A percentile compares a stretch with the other conserved stretches of the same genome.
These are phyloP conservation scores for Quercus aquifolioides DNA, from an alignment of 306 rosid genomes.

Conservation along the genomic window DNA sequence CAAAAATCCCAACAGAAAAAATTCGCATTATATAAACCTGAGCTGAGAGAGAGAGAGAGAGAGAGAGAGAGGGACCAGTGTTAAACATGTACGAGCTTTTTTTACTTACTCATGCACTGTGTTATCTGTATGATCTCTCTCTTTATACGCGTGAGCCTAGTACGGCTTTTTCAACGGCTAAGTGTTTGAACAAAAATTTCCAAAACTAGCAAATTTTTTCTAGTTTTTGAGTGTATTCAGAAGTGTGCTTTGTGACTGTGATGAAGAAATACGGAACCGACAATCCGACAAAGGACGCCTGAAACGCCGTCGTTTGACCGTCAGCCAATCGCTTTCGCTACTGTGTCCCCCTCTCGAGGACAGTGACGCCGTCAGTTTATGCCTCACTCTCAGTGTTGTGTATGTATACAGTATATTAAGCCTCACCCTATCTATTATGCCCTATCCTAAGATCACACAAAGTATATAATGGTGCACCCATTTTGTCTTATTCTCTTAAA, in stretches of 20 bases:
- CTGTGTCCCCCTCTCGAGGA: conserved; percentile 9
- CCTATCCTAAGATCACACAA: not conserved
- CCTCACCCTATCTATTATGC: not conserved
- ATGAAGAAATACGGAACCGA: conserved; percentile 10
- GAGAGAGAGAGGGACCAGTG: not conserved
- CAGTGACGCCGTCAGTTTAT: conserved; percentile 34
- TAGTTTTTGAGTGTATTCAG: not conserved
- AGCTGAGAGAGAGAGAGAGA: no score
- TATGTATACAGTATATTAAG: no score
- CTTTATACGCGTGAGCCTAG: conserved; percentile 3
- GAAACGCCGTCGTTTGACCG: conserved; percentile 44
- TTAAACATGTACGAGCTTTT: not conserved
- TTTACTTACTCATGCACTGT: not conserved
- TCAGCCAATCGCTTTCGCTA: conserved; percentile 9
- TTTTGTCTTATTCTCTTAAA: not conserved
- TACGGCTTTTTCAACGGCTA: not conserved
- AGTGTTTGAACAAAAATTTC: not conserved
- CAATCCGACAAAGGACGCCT: conserved; percentile 36
- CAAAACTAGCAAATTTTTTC: not conserved
- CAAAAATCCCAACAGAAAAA: conserved; percentile 7
- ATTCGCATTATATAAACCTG: not conserved
- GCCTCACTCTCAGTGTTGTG: not conserved
- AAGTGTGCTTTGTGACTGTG: not conserved
- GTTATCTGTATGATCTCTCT: not conserved
- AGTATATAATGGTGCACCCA: not conserved